These are phyloP conservation scores for Conticribra guillardii DNA, from an alignment of 108 stramenopile genomes.

Conservation along the genomic window DNA sequence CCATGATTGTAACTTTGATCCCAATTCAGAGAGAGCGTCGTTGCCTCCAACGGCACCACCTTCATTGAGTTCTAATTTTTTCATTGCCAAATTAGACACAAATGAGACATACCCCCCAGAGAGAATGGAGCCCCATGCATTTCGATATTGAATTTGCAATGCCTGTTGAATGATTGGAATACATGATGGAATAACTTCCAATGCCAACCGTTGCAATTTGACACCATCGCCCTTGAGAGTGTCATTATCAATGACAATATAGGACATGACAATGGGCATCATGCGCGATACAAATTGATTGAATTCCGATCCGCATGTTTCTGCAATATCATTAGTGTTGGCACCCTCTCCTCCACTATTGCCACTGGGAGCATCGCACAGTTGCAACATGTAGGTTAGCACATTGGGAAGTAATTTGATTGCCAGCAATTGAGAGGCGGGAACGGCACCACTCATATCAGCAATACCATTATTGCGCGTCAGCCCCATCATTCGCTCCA, in stretches of 20 bases:
- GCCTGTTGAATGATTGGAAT: conserved; percentile 18
- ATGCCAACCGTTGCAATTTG: conserved; percentile 25
- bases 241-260: background rate
- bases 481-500: conserved; percentile 44
- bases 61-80: conserved; percentile 52
- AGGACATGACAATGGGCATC: conserved; percentile 27
- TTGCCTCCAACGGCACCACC: conserved; percentile 10
- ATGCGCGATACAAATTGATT: conserved; percentile 42
- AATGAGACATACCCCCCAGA: conserved; percentile 47
- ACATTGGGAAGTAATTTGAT: conserved; percentile 60
- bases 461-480: conserved; percentile 9
- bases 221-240: background rate
- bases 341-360: conserved; percentile 16
- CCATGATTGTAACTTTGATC: conserved; percentile 34
- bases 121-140: conserved; percentile 38
- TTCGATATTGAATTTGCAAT: conserved; percentile 39
- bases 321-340: conserved; percentile 11
- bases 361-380: conserved; percentile 26
- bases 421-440: conserved; percentile 53
- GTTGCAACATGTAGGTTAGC: conserved; percentile 34
- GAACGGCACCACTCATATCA: background rate
- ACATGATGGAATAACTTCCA: conserved; percentile 34
- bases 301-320: conserved; percentile 35
- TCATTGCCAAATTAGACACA: conserved; percentile 39
- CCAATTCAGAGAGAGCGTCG: conserved; percentile 7